phyloP scores from a whole-genome alignment of 768 basidiomycete genomes.

The Tulasnella sp. region DNA sequence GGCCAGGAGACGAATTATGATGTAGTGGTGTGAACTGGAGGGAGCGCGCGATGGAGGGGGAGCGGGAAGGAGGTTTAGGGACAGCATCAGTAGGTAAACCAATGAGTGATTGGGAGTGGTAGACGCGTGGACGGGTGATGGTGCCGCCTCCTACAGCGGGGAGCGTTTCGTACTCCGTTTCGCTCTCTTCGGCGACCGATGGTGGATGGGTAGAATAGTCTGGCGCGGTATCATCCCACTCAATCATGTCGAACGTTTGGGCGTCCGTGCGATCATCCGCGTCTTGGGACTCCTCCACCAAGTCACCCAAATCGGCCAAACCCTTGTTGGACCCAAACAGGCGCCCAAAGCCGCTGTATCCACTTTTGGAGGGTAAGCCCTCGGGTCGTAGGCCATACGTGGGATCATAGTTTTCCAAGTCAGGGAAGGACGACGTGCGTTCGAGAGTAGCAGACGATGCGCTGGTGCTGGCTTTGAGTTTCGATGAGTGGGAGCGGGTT shows the following conservation, averaged over 20 bases:
- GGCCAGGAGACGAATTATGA: slow-evolving; percentile 21
- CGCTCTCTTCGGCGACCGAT: slow-evolving; percentile 25
- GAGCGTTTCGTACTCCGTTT: slow-evolving; percentile 69
- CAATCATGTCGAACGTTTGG: slow-evolving; percentile 37
- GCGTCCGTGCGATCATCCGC: slow-evolving; percentile 31
- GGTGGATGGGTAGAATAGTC: slow-evolving; percentile 38
- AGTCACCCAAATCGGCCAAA: slow-evolving; percentile 71
- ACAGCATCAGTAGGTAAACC: slow-evolving; percentile 34
- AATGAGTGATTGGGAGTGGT: slow-evolving; percentile 73
- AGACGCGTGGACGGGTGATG: slow-evolving; percentile 71
- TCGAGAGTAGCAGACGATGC: neutral
- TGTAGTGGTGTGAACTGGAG: slow-evolving; percentile 26
- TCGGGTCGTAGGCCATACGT: slow-evolving; percentile 94
- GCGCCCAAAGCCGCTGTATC: slow-evolving; percentile 64
- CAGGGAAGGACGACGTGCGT: slow-evolving; percentile 35
- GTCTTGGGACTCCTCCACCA: slow-evolving; percentile 32
- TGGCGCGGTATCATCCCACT: slow-evolving; percentile 53
- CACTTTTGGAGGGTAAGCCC: slow-evolving; percentile 71
- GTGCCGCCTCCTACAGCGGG: slow-evolving; percentile 88
- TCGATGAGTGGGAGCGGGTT: neutral
- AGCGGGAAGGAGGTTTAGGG: slow-evolving; percentile 23
- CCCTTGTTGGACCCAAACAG: slow-evolving; percentile 42
- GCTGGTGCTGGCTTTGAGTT: neutral
- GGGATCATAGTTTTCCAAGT: slow-evolving; percentile 84
- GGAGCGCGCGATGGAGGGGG: slow-evolving; percentile 21